phyloP scores from a whole-genome alignment of 805 yeast species.

The Millerozyma acaciae region DNA sequence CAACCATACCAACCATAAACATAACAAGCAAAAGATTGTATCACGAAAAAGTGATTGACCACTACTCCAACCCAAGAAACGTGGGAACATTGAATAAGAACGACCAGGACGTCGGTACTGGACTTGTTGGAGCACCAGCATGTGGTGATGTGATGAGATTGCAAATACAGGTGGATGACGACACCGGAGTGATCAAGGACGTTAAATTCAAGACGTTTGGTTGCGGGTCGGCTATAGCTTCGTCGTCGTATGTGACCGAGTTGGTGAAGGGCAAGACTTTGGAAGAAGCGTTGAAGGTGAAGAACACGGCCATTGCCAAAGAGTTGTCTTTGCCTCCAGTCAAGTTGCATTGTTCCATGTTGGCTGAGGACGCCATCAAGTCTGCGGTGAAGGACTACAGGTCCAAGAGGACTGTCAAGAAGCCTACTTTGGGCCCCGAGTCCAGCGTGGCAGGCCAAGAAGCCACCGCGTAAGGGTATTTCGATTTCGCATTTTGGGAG shows the following conservation, averaged over 20 bases:
- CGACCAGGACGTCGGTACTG: slow-evolving; percentile 82
- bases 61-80: slow-evolving; percentile 93
- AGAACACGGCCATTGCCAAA: slow-evolving; percentile 91
- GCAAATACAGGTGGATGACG: slow-evolving; percentile 89
- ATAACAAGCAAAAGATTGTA: slow-evolving; percentile 40
- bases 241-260: slow-evolving; percentile 92
- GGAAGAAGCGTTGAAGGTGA: slow-evolving; percentile 89
- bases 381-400: slow-evolving; percentile 94
- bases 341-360: slow-evolving; percentile 95
- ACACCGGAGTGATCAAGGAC: slow-evolving; percentile 85
- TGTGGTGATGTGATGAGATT: slow-evolving; percentile 99
- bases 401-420: slow-evolving; percentile 59
- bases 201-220: slow-evolving; percentile 98
- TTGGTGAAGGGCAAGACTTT: slow-evolving; percentile 90
- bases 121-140: slow-evolving; percentile 98
- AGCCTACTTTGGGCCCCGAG: slow-evolving; percentile 62
- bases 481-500: too few relatives aligned
- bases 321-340: slow-evolving; percentile 96
- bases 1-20: slow-evolving; percentile 7
- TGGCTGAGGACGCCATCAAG: slow-evolving; percentile 98
- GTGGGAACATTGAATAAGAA: slow-evolving; percentile 89
- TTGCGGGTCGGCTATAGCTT: slow-evolving; percentile 98
- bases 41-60: slow-evolving; percentile 93
- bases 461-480: slow-evolving; percentile 13
- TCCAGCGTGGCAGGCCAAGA: slow-evolving; percentile 26